Base-by-base conservation (phyloP, 1,284 basidiomycete genomes). In the Tilletia setariae region DNA sequence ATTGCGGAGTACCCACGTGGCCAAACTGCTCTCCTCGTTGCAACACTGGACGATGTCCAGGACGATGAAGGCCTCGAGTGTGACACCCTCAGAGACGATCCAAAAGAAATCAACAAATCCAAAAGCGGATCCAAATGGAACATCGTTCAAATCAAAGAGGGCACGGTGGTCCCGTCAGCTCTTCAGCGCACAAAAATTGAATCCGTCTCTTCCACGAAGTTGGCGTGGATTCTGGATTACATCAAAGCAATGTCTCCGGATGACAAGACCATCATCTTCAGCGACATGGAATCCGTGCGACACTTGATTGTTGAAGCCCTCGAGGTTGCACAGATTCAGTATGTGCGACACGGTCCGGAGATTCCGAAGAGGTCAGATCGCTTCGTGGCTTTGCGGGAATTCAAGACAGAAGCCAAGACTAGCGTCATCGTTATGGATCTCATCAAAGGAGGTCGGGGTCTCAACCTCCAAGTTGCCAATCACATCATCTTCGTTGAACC, bases 401-500 rank as follows among this genome's bases (percentile, higher is more conserved):
- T 49, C 47, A 19, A 23, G 8, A 23, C n/a, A 1, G 25, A 49
- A 23, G n/a, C 47, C 3, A 49, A 21, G 8, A 23, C 25, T 1
- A 19, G 47, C 19, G 47, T 23, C 7, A 23, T 49, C 9, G 25
- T 49, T 2, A 49, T 49, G 47, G 47, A 49, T n/a, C 25, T 49
- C 47, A 49, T 23, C n/a, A 49, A 19, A 19, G 47, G 47, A 11
- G 47, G 47, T 8, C 47, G 47, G 47, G 47, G 47, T 15, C 47
- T 21, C 19, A 49, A 49, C 47, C n/a, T 49, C 47, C 47, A 49
- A 2, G n/a, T 19, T n/a, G 70, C 70, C n/a, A 67, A 62, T 1
- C 64, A 70, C 25, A 63, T 67, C 56, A 67, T 71, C 40, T 71
- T 71, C 28, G 64, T 64, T 7, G 70, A 71, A 51, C 70, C 70